Evolutionary conservation across 345 rosid species (phyloP).

Genomic region (Zanthoxylum bungeanum): DNA sequence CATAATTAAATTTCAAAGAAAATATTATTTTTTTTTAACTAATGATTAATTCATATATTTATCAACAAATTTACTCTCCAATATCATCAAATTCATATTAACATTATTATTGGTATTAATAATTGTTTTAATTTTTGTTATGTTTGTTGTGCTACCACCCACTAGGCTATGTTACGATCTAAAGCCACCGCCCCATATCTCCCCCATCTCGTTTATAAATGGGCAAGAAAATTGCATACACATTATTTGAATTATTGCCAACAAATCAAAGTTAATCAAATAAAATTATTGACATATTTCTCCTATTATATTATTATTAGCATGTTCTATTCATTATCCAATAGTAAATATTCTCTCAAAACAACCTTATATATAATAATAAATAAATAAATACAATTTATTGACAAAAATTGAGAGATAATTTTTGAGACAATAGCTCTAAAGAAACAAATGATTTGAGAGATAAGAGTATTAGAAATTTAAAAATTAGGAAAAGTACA

Average conservation of each 20-base stretch:
- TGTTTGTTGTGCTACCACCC: neutral
- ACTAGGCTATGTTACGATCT: neutral
- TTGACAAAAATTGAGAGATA: too few relatives aligned
- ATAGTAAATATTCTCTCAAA: too few relatives aligned
- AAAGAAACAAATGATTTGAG: too few relatives aligned
- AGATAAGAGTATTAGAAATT: too few relatives aligned
- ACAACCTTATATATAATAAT: too few relatives aligned
- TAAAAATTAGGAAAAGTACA: too few relatives aligned
- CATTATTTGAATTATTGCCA: neutral
- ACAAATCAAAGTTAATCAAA: neutral
- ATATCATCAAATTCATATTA: neutral
- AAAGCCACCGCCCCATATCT: neutral
- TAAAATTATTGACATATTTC: neutral
- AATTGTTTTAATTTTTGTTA: too few relatives aligned
- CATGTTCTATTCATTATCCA: neutral
- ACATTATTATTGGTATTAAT: neutral
- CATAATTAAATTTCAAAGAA: too few relatives aligned
- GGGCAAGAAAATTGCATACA: neutral
- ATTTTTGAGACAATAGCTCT: too few relatives aligned
- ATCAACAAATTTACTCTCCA: neutral
- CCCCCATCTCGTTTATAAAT: neutral
- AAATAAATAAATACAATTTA: too few relatives aligned
- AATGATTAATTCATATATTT: neutral
- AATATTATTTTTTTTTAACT: too few relatives aligned
- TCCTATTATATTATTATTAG: neutral